Conservation (phyloP, 139 green algal genomes). For the Nannochloris sp. region DNA sequence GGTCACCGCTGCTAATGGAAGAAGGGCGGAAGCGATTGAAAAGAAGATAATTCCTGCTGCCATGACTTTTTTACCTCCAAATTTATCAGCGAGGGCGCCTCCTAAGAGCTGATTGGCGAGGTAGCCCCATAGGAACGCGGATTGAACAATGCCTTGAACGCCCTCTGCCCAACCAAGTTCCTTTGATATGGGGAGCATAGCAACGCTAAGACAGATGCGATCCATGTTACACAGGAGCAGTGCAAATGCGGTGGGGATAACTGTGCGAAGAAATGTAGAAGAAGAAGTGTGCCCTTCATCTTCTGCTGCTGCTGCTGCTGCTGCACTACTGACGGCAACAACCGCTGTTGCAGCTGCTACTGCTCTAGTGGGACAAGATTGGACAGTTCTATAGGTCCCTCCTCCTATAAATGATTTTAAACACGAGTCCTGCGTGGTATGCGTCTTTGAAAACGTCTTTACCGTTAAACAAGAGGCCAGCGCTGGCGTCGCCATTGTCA, state of each 20-base stretch:
- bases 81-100: constrained; percentile 75
- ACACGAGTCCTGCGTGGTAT: too few species aligned
- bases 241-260: constrained; percentile 58
- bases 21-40: constrained; percentile 64
- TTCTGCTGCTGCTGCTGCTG: constrained; percentile 2
- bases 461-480: too few species aligned
- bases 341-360: too few species aligned
- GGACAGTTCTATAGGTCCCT: too few species aligned
- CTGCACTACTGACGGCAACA: not conserved
- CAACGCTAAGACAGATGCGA: constrained; percentile 87
- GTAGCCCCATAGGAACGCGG: constrained; percentile 93
- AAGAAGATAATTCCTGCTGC: constrained; percentile 73
- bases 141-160: constrained; percentile 78
- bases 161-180: constrained; percentile 78
- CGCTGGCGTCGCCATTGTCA: too few species aligned
- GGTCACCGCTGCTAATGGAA: constrained; percentile 48
- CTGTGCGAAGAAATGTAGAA: constrained; percentile 22
- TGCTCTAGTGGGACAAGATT: too few species aligned
- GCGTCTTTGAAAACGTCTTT: too few species aligned
- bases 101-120: constrained; percentile 80
- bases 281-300: not conserved
- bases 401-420: too few species aligned
- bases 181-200: constrained; percentile 82
- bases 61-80: constrained; percentile 78
- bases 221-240: constrained; percentile 97